Evolutionary conservation across 2,329 filamentous ascomycete genomes (phyloP).

Genomic region (Hypoxylon sp.): DNA sequence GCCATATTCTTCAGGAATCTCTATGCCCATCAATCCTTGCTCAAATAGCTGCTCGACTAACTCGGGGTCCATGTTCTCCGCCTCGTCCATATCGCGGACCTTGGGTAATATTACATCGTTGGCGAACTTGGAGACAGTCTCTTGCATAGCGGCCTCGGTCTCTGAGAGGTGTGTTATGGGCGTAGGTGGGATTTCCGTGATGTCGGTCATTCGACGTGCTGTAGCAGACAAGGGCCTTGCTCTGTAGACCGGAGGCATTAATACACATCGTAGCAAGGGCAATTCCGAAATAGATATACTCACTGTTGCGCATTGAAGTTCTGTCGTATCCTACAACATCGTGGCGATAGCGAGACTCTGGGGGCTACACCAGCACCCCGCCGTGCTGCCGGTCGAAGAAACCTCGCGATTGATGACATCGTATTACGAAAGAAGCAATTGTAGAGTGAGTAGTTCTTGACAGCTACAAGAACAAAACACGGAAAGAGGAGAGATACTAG

Average conservation of each 20-base stretch:
- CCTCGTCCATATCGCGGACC: conserved; percentile 97
- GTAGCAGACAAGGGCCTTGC: conserved; percentile 69
- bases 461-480: neutral
- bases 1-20: conserved; percentile 97
- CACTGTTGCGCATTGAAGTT: conserved; percentile 50
- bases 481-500: neutral
- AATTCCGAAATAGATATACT: conserved; percentile 33
- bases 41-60: conserved; percentile 96
- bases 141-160: conserved; percentile 87
- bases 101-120: conserved; percentile 89
- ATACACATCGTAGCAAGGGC: conserved; percentile 22
- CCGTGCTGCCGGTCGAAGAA: conserved; percentile 64
- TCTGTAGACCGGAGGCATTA: conserved; percentile 14
- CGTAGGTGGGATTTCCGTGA: conserved; percentile 84
- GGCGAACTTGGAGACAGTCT: conserved; percentile 91
- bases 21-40: conserved; percentile 95
- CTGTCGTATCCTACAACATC: conserved; percentile 48
- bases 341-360: conserved; percentile 45
- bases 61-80: conserved; percentile 88
- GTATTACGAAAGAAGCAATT: conserved; percentile 31
- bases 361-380: conserved; percentile 55
- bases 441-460: neutral
- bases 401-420: conserved; percentile 64
- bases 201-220: conserved; percentile 68
- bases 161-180: conserved; percentile 95